Percentiles rank a stretch among this genome's conserved stretches.
Conservation (phyloP, 192 early-diverging fungal species). For the Backusella morwellensis region DNA sequence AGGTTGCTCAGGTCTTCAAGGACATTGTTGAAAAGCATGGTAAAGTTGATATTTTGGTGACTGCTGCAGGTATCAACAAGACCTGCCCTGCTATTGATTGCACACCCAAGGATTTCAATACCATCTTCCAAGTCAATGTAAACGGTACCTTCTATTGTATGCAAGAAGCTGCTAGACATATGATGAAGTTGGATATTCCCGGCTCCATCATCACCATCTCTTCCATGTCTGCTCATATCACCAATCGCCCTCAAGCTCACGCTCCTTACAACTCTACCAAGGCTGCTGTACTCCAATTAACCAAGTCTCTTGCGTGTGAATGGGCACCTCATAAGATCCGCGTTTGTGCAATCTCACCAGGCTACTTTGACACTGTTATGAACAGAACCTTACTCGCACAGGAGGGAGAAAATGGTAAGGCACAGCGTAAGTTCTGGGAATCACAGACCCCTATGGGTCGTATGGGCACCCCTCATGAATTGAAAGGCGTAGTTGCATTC, state of each 20-base stretch:
- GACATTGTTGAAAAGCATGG: conserved; percentile 32
- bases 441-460: conserved; percentile 24
- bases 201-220: conserved; percentile 42
- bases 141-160: conserved; percentile 36
- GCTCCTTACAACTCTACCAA: conserved; percentile 47
- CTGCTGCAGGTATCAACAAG: conserved; percentile 37
- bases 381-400: conserved; percentile 19
- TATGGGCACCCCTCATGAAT: conserved; percentile 29
- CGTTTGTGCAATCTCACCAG: conserved; percentile 40
- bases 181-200: conserved; percentile 24
- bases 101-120: conserved; percentile 20
- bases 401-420: conserved; percentile 21
- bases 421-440: conserved; percentile 21
- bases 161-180: conserved; percentile 37
- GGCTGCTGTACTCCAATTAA: conserved; percentile 39
- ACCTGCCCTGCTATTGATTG: conserved; percentile 30
- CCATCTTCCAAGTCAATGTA: conserved; percentile 37
- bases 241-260: conserved; percentile 38
- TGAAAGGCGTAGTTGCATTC: conserved; percentile 47
- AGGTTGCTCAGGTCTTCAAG: conserved; percentile 26
- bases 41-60: conserved; percentile 31
- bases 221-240: conserved; percentile 37
- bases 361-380: conserved; percentile 41
- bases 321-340: conserved; percentile 43
- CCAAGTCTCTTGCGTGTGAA: conserved; percentile 46